Conservation (phyloP, 108 stramenopile species). For the Fragilariopsis cylindrus region DNA sequence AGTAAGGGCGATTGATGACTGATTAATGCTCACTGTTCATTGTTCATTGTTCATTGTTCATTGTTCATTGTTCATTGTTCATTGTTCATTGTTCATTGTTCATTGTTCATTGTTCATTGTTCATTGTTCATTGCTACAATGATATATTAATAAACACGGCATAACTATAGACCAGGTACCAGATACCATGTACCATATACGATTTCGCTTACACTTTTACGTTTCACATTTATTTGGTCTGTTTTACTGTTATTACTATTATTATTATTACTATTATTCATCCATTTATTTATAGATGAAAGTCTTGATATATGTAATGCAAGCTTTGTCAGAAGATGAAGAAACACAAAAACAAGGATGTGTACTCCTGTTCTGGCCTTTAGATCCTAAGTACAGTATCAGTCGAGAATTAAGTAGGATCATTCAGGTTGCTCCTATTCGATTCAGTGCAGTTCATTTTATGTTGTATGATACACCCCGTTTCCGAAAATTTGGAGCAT, state of each 20-base stretch:
- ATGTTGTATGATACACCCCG: not conserved
- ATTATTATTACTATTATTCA: not conserved
- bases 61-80: too few species aligned
- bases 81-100: too few species aligned
- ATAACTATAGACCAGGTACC: not conserved
- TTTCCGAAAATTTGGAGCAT: not conserved
- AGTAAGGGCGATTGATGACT: too few species aligned
- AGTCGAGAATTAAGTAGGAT: not conserved
- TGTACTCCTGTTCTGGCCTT: slow-evolving; percentile 8
- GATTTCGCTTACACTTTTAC: too few species aligned
- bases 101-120: too few species aligned
- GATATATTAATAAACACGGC: not conserved
- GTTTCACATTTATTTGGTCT: not conserved
- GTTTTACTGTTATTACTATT: not conserved
- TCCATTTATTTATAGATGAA: not conserved
- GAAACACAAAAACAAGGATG: slow-evolving; percentile 17
- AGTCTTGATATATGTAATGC: not conserved
- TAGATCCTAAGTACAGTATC: not conserved
- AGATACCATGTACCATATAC: not conserved
- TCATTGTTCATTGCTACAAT: too few species aligned
- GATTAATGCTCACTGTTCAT: too few species aligned
- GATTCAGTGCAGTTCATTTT: slow-evolving; percentile 7
- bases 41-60: too few species aligned
- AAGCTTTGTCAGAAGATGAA: slow-evolving; percentile 12
- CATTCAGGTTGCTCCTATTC: slow-evolving; percentile 9